Evolutionary conservation across 176 grass and related monocot species (phyloP), one percentile per base, ranked within the genome.

Genomic region (Neostapfia colusana): DNA sequence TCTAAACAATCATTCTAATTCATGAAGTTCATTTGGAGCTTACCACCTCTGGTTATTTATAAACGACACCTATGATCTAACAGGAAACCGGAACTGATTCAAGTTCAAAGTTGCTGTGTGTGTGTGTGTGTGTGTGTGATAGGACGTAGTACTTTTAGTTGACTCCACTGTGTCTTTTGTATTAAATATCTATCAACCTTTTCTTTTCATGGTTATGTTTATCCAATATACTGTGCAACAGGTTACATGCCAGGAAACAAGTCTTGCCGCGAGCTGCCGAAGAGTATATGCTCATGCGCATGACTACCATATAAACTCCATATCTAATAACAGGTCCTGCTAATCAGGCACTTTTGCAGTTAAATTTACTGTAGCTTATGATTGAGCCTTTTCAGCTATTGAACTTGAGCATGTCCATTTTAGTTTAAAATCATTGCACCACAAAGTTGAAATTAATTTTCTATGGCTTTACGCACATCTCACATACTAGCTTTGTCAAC

Each of bases 241-340:
- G 95, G 83, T 88, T 79, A 77, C 80, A 53, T 90, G 82, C 89
- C 87, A 94, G 74, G 91, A 94, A 82, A 94, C 85, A 68, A 88
- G 68, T 80, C 84, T 88, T 65, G 80, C 85, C 10, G 92, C 89
- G 0, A 95, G 77, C 63, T 95, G 89, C 44, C 88, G 92, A 84
- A 95, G 92, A 81, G 85, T 99, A 49, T 99, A 89, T 87, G 63
- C 89, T 76, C 96, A 99, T 90, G 96, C 96, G 34, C 96, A 99
- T 80, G 96, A 99, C 65, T 99, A 99, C 73, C 96, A 99, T 78
- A 99, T 99, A 67, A 99, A 99, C 75, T 99, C 96, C 53, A 95
- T 99, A 87, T 99, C 96, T 65, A 92, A 83, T 85, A 99, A 99
- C 85, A 99, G 96, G 96, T 99, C 49, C 80, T 50, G 7, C 73